Evolutionary conservation across 2,329 filamentous ascomycete species (phyloP).

Genomic region (Septoria linicola): DNA sequence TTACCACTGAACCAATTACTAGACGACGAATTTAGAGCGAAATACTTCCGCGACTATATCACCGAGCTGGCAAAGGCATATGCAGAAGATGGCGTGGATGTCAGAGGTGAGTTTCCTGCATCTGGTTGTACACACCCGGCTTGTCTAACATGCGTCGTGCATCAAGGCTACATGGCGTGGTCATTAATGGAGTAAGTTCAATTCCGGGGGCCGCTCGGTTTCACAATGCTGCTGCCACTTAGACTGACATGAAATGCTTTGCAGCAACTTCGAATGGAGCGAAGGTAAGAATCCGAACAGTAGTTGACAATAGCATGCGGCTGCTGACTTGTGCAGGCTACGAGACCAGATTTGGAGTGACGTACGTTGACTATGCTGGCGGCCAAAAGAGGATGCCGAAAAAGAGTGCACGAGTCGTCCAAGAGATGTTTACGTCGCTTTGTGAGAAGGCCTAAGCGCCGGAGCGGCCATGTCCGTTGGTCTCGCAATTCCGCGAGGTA

Average conservation of each 20-base stretch:
- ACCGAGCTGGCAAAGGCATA: conserved; percentile 72
- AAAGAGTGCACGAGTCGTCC: conserved; percentile 74
- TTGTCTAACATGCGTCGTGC: not conserved
- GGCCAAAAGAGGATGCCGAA: conserved; percentile 79
- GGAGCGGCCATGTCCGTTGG: conserved; percentile 3
- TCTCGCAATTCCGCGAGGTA: conserved; percentile 10
- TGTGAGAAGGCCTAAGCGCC: conserved; percentile 1
- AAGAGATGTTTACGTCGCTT: conserved; percentile 24
- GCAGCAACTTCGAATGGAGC: conserved; percentile 78
- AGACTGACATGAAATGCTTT: conserved; percentile 17
- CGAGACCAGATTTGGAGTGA: conserved; percentile 80
- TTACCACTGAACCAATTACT: conserved; percentile 68
- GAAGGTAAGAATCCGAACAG: conserved; percentile 1
- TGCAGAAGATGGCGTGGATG: conserved; percentile 71
- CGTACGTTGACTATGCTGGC: conserved; percentile 77
- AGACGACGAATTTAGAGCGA: conserved; percentile 75
- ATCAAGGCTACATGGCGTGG: conserved; percentile 15
- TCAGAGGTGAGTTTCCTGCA: conserved; percentile 58
- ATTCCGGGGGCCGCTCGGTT: not conserved
- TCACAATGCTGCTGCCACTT: not conserved
- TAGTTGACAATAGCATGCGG: conserved; percentile 10
- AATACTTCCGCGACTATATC: conserved; percentile 78
- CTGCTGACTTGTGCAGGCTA: conserved; percentile 55
- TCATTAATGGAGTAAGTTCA: conserved; percentile 17
- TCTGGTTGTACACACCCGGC: conserved; percentile 10